Base-by-base conservation (phyloP, 257 asterid genomes). In the Nicotiana knightiana region DNA sequence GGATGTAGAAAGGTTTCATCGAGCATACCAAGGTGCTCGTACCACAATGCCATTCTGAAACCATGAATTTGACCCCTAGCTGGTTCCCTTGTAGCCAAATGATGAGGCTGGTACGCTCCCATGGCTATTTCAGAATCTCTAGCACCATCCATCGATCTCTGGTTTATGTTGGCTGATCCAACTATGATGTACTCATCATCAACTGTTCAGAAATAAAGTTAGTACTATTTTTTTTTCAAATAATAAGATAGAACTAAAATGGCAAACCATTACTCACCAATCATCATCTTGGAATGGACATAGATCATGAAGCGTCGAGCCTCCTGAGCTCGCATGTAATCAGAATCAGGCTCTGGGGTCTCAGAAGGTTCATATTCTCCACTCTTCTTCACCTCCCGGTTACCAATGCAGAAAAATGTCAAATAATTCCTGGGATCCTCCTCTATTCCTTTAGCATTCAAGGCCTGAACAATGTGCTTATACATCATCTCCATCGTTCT, bases 81-180 rank as follows among this genome's bases (percentile, higher is more conserved):
- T 0, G 94, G 92, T 54, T 89, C 85, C 70, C 86, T 75, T 62
- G 89, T 61, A 4, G 91, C 86, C 85, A 93, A 68, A 71, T 95
- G 97, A 83, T 91, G 59, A 6, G 98, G 98, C 82, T 95, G 97
- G 84, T 92, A 93, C 4, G 92, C 97, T 18, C 98, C 98, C 88
- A 92, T 95, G 6, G 96, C 97, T 81, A 93, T 93, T 87, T 95
- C 98, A 0, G 98, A 90, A 64, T 95, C 99, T 76, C 99, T 87
- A 0, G 98, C 85, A 7, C 99, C 99, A 70, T 95, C 99, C 97
- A 95, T 92, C n/a, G 98, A 93, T 82, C 99, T 85, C 82, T 95
- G 99, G 92, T 95, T 93, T 84, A 95, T 95, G 86, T 93, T 95
- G 12, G 99, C 97, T 0, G 98, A 93, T 79, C 99, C 99, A 21